Percentiles rank a stretch among this genome's conserved stretches.
phyloP scores from a whole-genome alignment of 2,329 filamentous ascomycete genomes.

The Podosphaera aphanis region DNA sequence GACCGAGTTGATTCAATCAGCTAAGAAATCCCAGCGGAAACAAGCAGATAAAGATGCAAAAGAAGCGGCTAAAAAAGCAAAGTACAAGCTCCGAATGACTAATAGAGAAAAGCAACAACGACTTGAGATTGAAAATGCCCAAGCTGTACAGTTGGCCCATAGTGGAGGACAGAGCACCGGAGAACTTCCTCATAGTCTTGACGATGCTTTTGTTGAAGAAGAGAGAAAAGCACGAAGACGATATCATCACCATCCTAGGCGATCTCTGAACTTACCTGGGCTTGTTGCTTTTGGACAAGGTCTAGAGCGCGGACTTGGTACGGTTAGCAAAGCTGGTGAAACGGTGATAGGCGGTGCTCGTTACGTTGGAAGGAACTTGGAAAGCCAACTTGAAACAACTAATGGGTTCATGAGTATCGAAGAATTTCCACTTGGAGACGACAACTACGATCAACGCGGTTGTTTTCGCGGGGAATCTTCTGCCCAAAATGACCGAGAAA shows the following conservation, averaged over 20 bases:
- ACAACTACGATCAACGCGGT: constrained; percentile 13
- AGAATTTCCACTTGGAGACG: constrained; percentile 6
- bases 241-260: background rate
- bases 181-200: constrained; percentile 28
- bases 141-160: constrained; percentile 22
- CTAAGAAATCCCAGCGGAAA: constrained; percentile 60
- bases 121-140: constrained; percentile 16
- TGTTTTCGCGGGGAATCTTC: constrained; percentile 8
- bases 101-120: constrained; percentile 17
- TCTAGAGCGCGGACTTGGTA: constrained; percentile 11
- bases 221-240: constrained; percentile 7
- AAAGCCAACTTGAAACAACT: constrained; percentile 28
- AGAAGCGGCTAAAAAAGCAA: constrained; percentile 28
- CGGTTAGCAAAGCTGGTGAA: constrained; percentile 18
- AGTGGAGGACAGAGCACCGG: constrained; percentile 27
- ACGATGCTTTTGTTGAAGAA: constrained; percentile 22
- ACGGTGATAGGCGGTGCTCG: constrained; percentile 24
- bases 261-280: constrained; percentile 8
- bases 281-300: constrained; percentile 12
- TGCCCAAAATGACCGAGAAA: background rate
- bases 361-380: constrained; percentile 25
- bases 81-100: constrained; percentile 5
- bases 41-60: constrained; percentile 20
- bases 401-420: constrained; percentile 19
- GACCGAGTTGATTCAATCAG: constrained; percentile 58